Evolutionary conservation across 2,329 filamentous ascomycete genomes (phyloP).

Genomic region (Ascochyta koolunga): DNA sequence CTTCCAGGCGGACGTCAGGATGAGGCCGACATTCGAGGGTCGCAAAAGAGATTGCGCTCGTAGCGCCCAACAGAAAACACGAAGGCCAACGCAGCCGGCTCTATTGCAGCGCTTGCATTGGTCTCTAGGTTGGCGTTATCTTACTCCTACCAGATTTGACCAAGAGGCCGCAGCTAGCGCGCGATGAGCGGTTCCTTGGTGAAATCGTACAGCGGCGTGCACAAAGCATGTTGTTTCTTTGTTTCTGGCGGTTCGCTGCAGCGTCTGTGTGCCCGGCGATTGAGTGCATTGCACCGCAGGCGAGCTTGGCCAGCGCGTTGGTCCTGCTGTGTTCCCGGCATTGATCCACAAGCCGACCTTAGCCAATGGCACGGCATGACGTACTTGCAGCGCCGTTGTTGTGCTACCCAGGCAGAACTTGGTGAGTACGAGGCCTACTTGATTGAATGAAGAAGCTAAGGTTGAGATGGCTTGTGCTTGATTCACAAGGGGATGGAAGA

Average conservation of each 20-base stretch:
- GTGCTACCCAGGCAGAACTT: slow-evolving; percentile 2
- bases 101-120: background rate
- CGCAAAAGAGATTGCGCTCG: slow-evolving; percentile 6
- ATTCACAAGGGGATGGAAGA: background rate
- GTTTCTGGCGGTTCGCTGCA: slow-evolving; percentile 26
- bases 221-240: slow-evolving; percentile 19
- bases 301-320: slow-evolving; percentile 3
- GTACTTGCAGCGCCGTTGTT: slow-evolving; percentile 15
- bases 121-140: slow-evolving; percentile 7
- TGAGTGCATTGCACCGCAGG: slow-evolving; percentile 2
- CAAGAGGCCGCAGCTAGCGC: slow-evolving; percentile 10
- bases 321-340: slow-evolving; percentile 22
- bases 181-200: slow-evolving; percentile 2
- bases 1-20: background rate
- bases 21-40: background rate
- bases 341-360: slow-evolving; percentile 18
- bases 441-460: background rate
- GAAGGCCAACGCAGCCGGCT: background rate
- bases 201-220: slow-evolving; percentile 16
- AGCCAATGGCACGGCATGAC: slow-evolving; percentile 26
- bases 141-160: slow-evolving; percentile 4
- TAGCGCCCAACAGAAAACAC: background rate
- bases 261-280: slow-evolving; percentile 2
- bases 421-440: background rate
- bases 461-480: no score